Evolutionary conservation across 148 eudicot genomes (phyloP), one percentile per base, ranked within the genome.

Genomic region (Cornus florida): DNA sequence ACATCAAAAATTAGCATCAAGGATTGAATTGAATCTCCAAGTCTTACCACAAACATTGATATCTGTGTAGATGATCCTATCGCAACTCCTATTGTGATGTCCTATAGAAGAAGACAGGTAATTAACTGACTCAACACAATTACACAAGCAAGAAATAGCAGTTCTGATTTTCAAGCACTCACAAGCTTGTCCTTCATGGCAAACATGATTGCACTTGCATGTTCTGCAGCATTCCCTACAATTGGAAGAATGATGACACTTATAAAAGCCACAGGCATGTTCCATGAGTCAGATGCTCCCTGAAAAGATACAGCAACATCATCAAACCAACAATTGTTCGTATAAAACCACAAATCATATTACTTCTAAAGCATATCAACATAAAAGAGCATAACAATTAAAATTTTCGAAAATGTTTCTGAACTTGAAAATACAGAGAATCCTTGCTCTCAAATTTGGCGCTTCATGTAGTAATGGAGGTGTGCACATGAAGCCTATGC

Each of bases 201-300:
- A 86, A 93, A 95, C 97, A 93, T 93, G 79, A 95, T 93, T 70
- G 99, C 97, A 87, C 98, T 93, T 19, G 97, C 99, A 89, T 95
- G 97, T 82, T 95, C 98, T n/a, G n/a, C n/a, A n/a, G n/a, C n/a
- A n/a, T n/a, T n/a, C n/a, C n/a, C n/a, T 71, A 43, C 48, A 43
- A 43, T 43, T 72, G 99, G 98, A 85, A 92, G 98, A 82, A 93
- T 83, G 84, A 95, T 93, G 71, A 94, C 95, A 78, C 98, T 94
- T 50, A 94, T 94, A 86, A 94, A 94, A 70, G 97, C 84, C 48
- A 94, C 89, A 6, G 98, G 95, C 85, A 94, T 89, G 83, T 91
- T 88, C 95, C 86, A 86, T 7, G 94, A 85, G 67, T 91, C 97
- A 64, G 98, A 94, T 72, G 98, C 95, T 77, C 98, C 98, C 98